These are phyloP conservation scores for Penicillium freii DNA, from an alignment of 2,329 filamentous ascomycete genomes.

Conservation along the genomic window DNA sequence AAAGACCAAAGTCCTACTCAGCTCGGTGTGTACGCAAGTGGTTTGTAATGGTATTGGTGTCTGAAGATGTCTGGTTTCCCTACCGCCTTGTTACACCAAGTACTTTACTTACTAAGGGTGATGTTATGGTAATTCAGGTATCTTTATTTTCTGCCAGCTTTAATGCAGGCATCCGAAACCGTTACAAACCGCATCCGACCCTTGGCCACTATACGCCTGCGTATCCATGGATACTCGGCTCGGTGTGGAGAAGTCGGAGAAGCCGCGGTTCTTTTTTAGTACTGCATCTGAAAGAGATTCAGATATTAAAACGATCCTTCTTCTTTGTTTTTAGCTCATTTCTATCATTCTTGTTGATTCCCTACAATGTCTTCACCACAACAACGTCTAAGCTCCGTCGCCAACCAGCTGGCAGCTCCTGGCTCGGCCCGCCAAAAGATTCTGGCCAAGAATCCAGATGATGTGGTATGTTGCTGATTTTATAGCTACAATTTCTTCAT, in stretches of 20 bases:
- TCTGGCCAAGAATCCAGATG: slow-evolving; percentile 39
- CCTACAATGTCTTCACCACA: slow-evolving; percentile 39
- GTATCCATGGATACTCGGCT: neutral
- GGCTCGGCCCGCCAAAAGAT: slow-evolving; percentile 32
- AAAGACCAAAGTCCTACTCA: neutral
- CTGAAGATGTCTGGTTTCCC: too few species aligned
- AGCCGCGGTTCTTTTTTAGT: slow-evolving; percentile 26
- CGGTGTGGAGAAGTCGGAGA: neutral
- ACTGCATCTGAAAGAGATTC: slow-evolving; percentile 1
- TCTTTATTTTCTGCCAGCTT: too few species aligned
- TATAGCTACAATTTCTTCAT: neutral
- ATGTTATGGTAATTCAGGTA: too few species aligned
- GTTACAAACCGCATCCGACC: too few species aligned
- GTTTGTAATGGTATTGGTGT: too few species aligned
- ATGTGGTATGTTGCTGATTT: slow-evolving; percentile 34
- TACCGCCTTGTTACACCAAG: too few species aligned
- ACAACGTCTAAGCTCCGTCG: slow-evolving; percentile 42
- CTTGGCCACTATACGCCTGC: too few species aligned
- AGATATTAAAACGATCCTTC: slow-evolving; percentile 11
- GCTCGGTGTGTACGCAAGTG: neutral
- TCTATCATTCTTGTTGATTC: neutral
- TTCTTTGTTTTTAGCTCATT: neutral
- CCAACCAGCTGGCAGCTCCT: slow-evolving; percentile 40
- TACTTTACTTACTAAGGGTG: too few species aligned
- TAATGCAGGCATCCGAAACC: too few species aligned